These are phyloP conservation scores for Candolleomyces efflorescens DNA, from an alignment of 768 basidiomycete species.

Conservation along the genomic window DNA sequence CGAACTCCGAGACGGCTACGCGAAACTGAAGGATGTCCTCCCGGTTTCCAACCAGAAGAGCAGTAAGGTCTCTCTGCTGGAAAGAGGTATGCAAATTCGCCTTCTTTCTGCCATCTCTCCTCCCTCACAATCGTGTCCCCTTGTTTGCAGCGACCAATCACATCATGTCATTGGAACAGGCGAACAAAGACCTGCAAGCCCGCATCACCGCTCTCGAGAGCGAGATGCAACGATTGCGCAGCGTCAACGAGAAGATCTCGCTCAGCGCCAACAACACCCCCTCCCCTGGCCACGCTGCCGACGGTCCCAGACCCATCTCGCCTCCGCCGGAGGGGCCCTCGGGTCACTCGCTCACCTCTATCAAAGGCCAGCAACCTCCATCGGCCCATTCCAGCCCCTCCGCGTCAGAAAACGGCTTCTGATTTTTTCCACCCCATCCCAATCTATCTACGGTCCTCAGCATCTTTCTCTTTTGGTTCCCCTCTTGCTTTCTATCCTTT, in stretches of 20 bases:
- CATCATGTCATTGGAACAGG: conserved; percentile 67
- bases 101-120: conserved; percentile 9
- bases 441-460: neutral
- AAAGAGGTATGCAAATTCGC: conserved; percentile 59
- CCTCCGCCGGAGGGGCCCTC: conserved; percentile 56
- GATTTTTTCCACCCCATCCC: conserved; percentile 3
- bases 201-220: conserved; percentile 63
- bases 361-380: conserved; percentile 56
- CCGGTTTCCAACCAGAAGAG: conserved; percentile 88
- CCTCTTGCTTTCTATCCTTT: conserved; percentile 4
- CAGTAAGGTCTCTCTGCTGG: conserved; percentile 85
- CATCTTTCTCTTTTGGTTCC: conserved; percentile 2
- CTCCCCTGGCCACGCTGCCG: conserved; percentile 37
- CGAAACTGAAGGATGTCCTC: conserved; percentile 80
- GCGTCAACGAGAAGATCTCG: conserved; percentile 81
- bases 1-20: conserved; percentile 87
- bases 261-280: conserved; percentile 55
- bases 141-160: conserved; percentile 64
- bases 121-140: conserved; percentile 8
- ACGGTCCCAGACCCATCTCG: conserved; percentile 52
- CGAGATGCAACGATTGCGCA: conserved; percentile 67
- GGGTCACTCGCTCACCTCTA: conserved; percentile 49
- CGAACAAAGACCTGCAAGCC: conserved; percentile 66
- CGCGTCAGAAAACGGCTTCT: conserved; percentile 38
- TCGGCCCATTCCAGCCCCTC: conserved; percentile 60